Base-by-base conservation (phyloP, 495 filamentous ascomycete genomes). In the Penicillium malachiteum region DNA sequence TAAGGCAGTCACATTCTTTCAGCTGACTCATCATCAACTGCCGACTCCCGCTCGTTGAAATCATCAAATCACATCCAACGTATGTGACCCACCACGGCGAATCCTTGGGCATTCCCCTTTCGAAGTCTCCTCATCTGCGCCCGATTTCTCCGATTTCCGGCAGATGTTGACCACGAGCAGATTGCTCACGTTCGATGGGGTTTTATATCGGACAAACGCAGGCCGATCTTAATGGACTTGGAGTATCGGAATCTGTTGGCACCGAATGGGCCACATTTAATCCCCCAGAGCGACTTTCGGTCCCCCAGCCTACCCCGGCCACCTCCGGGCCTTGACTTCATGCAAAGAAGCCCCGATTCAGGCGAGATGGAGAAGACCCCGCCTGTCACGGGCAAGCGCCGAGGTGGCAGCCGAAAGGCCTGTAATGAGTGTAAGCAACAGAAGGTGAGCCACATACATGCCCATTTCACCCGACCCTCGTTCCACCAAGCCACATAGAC, bases 401-500 rank as follows among this genome's bases (percentile, higher is more conserved):
- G 75, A 58, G 75, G 75, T 56, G 75, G 75, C 17, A 75, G 71
- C 67, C 63, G 75, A 26, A 77, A 77, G 59, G 75, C 75, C 32
- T 78, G 75, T 68, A 78, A 78, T 43, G 74, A 77, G 60, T 78
- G 75, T 70, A 77, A 77, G 52, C 75, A 78, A 64, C 75, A 78
- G 57, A 77, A 77, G 74, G 75, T 77, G 62, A 60, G 67, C 56
- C 55, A 57, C 41, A 60, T 59, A 57, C 41, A 60, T 59, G 18
- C 49, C 49, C 14, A 55, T 45, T n/a, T 38, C 18, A 56, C n/a
- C 26, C 38, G 32, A 33, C 47, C 34, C 34, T 35, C 13, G 26
- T 46, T 14, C 43, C 26, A 31, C 26, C 30, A 5, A 11, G 8
- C 17, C 17, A 38, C 18, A 40, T 37, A 31, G 47, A 35, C 39